Percentiles rank a stretch among this genome's conserved stretches.
Conservation (phyloP, 1,284 basidiomycete species). For the Coniophora puteana region DNA sequence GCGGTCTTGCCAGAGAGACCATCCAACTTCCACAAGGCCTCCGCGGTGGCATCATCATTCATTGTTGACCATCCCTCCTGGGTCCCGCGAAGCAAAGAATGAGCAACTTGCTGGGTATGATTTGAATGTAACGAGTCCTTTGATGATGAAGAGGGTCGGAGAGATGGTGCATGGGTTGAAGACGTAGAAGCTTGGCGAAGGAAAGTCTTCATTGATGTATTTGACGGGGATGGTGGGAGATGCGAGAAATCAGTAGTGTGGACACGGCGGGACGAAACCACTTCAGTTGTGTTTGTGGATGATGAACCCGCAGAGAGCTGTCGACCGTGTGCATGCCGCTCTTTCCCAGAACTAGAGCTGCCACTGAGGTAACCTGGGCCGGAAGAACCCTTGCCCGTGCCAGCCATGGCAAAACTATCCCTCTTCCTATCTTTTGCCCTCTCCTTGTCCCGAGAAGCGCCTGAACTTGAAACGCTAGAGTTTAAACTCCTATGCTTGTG, state of each 20-base stretch:
- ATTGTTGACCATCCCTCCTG: constrained; percentile 83
- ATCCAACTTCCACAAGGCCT: constrained; percentile 91
- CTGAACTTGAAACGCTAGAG: constrained; percentile 39
- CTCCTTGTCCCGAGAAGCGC: constrained; percentile 35
- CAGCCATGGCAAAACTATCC: constrained; percentile 54
- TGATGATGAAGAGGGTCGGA: constrained; percentile 37
- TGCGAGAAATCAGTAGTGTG: constrained; percentile 82
- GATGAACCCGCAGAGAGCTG: constrained; percentile 69
- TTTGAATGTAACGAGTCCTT: constrained; percentile 35
- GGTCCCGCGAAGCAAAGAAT: constrained; percentile 74
- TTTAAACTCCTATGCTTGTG: constrained; percentile 75
- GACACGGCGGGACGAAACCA: constrained; percentile 44
- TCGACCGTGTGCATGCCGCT: constrained; percentile 43
- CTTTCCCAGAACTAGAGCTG: constrained; percentile 37
- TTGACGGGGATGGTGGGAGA: constrained; percentile 83
- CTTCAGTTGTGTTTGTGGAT: constrained; percentile 48
- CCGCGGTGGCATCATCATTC: constrained; percentile 85
- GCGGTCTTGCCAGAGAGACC: constrained; percentile 78
- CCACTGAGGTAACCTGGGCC: constrained; percentile 10
- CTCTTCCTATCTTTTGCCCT: constrained; percentile 59
- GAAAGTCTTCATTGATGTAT: constrained; percentile 82
- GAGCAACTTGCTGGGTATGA: constrained; percentile 66
- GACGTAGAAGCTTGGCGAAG: constrained; percentile 53
- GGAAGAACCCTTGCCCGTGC: constrained; percentile 30
- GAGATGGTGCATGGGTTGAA: constrained; percentile 43